Percentiles rank a stretch among this genome's conserved stretches.
These are phyloP conservation scores for Akebia trifoliata DNA, from an alignment of 164 flowering plant species.

Conservation along the genomic window DNA sequence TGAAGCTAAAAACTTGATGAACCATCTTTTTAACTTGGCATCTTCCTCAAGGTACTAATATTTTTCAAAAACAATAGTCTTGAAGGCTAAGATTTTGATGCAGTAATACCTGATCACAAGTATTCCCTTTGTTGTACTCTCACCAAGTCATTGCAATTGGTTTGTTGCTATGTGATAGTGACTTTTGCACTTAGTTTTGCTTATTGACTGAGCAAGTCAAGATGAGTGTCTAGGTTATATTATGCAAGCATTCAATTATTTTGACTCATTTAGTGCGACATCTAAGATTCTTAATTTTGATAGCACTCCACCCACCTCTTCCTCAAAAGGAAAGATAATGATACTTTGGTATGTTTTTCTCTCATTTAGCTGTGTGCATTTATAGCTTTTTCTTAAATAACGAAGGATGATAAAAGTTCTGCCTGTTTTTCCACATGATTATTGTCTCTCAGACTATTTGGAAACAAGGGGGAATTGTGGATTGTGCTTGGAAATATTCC, in stretches of 20 bases:
- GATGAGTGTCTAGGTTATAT: no score
- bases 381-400: background rate
- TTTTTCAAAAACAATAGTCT: no score
- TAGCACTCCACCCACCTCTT: no score
- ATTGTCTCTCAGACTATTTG: background rate
- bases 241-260: background rate
- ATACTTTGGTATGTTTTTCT: no score
- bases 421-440: background rate
- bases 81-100: no score
- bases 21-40: slow-evolving; percentile 67
- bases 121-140: no score
- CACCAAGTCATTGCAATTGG: no score
- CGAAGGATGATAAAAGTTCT: background rate
- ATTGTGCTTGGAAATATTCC: background rate
- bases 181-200: background rate
- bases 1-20: slow-evolving; percentile 92
- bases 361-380: background rate
- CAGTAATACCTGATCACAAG: no score
- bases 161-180: background rate
- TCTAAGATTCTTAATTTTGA: no score
- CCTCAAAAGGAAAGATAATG: no score
- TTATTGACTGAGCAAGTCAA: slow-evolving; percentile 4
- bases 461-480: background rate
- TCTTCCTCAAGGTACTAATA: slow-evolving; percentile 73
- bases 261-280: no score